Base-by-base conservation (phyloP, 495 filamentous ascomycete species). In the Trichoderma erinaceum region DNA sequence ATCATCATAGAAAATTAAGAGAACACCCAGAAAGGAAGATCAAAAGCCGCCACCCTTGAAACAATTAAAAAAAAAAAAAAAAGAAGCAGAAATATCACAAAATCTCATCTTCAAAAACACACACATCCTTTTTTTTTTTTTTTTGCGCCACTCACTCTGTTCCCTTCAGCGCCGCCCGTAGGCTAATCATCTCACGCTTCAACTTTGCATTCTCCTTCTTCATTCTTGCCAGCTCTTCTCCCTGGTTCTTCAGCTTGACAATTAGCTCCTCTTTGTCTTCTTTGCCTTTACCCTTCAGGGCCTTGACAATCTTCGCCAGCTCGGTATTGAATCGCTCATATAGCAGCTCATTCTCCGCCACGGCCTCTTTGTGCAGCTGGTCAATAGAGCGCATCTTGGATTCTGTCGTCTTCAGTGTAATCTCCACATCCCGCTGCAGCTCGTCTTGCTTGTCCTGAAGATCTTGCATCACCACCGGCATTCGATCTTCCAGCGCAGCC, bases 251-350 rank as follows among this genome's bases (percentile, higher is more conserved):
- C 70, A 97, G 72, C 72, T 87, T 83, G n/a, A 75, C 79, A 72
- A 89, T 78, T 68, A 96, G 71, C 70, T 92, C 90, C 69, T 90
- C 88, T 71, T 91, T 90, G 0, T 86, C 90, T 46, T 88, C 89
- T 27, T 89, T 87, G 6, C 84, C 83, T 73, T 89, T 89, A 18
- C 81, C 81, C 76, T 82, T 85, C 43, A 95, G 83, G 11, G 88
- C 89, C 72, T 85, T 89, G 23, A 91, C 82, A 66, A 97, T 89
- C 81, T 91, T 93, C 66, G 85, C 90, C 63, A 99, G 78, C 75
- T 99, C 95, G 29, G 86, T 84, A 71, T 97, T 97, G 80, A 97
- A 97, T 70, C 89, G 90, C 71, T 93, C 91, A 75, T 97, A 97
- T 48, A 97, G 82, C 64, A 95, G 86, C 77, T 97, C 94, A 70